phyloP scores from a whole-genome alignment of 192 early-diverging fungal genomes.

The Backusella liffmaniae region DNA sequence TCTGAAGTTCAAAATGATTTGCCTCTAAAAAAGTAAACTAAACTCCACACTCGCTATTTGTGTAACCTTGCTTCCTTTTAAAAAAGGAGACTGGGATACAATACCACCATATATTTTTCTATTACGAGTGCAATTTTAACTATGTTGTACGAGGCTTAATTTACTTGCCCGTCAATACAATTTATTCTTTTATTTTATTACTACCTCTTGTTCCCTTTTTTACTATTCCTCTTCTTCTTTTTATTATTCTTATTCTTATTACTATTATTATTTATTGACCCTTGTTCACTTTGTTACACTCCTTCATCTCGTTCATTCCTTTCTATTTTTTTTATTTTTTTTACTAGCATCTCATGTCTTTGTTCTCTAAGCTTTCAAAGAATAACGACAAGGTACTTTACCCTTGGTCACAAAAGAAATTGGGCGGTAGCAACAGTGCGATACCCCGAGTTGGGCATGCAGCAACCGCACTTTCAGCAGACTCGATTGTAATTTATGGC shows the following conservation, averaged over 20 bases:
- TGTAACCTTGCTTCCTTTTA: not conserved
- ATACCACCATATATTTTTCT: not conserved
- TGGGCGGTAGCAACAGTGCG: slow-evolving; percentile 4
- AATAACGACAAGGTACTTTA: slow-evolving; percentile 28
- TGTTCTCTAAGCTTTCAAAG: slow-evolving; percentile 34
- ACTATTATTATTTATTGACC: not conserved
- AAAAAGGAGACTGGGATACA: not conserved
- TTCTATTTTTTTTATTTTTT: no score
- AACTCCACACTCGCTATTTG: not conserved
- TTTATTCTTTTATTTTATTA: not conserved
- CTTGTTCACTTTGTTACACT: not conserved
- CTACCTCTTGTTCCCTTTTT: not conserved
- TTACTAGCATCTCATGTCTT: slow-evolving; percentile 20
- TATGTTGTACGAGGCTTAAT: not conserved
- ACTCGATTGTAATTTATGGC: slow-evolving; percentile 20
- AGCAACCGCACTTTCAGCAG: slow-evolving; percentile 14
- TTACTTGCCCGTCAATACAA: slow-evolving; percentile 1
- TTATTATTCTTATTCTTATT: not conserved
- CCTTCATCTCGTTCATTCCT: slow-evolving; percentile 9
- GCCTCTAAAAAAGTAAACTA: not conserved
- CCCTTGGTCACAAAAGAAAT: slow-evolving; percentile 35
- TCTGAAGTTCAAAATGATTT: not conserved
- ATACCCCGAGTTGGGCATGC: slow-evolving; percentile 32
- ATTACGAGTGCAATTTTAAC: not conserved
- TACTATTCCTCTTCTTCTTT: not conserved